Evolutionary conservation across 2,329 filamentous ascomycete genomes (phyloP).

Genomic region (Ceratocystis eucalypticola): DNA sequence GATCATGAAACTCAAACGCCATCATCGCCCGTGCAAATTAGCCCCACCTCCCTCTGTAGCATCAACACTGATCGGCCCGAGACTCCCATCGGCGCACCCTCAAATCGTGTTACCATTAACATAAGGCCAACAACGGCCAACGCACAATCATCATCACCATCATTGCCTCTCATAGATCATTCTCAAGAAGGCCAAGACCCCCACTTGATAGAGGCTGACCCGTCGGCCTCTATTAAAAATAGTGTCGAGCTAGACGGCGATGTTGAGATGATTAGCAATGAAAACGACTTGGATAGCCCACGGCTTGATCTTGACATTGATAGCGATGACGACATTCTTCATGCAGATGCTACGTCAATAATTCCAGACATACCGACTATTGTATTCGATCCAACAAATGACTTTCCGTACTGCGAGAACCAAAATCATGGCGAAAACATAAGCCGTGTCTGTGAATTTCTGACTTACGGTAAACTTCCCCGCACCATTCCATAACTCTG

Average conservation of each 20-base stretch:
- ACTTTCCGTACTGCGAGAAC: slow-evolving; percentile 35
- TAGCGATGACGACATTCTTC: slow-evolving; percentile 5
- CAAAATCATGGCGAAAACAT: slow-evolving; percentile 26
- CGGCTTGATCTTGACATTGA: slow-evolving; percentile 11
- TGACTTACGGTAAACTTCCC: slow-evolving; percentile 24
- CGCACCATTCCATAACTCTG: slow-evolving; percentile 22
- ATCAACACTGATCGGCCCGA: not conserved
- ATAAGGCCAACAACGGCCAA: slow-evolving; percentile 2
- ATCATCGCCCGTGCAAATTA: not conserved
- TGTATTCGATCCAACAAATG: slow-evolving; percentile 30
- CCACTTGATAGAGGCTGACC: not conserved
- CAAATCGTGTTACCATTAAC: slow-evolving; percentile 9
- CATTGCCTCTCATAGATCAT: not conserved
- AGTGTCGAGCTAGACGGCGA: slow-evolving; percentile 16
- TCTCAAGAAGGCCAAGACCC: not conserved
- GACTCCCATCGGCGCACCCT: not conserved
- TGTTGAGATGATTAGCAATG: slow-evolving; percentile 23
- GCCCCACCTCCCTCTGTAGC: not conserved
- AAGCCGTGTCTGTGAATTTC: slow-evolving; percentile 29
- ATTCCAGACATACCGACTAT: slow-evolving; percentile 21
- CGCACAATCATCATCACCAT: not conserved
- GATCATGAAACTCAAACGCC: not conserved
- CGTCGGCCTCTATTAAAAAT: not conserved
- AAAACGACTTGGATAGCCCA: slow-evolving; percentile 24
- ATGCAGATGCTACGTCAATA: slow-evolving; percentile 16